These are phyloP conservation scores for Tulasnella calospora DNA, from an alignment of 768 basidiomycete species.

Conservation along the genomic window DNA sequence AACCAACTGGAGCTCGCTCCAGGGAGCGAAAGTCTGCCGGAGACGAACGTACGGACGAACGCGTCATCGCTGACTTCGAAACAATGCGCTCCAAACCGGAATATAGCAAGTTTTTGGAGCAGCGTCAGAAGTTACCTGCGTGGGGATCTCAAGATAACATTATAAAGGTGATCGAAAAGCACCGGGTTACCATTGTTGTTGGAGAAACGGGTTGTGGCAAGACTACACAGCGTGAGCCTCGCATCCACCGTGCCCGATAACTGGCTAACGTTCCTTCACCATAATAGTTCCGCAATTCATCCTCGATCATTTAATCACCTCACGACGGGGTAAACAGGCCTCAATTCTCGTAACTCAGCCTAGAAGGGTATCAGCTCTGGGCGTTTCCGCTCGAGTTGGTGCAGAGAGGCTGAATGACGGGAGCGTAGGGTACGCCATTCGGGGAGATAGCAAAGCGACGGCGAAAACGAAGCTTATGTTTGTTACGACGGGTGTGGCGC, in stretches of 20 bases:
- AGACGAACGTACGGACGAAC: constrained; percentile 47
- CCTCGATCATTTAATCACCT: constrained; percentile 70
- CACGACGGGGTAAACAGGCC: constrained; percentile 55
- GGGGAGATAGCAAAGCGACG: constrained; percentile 72
- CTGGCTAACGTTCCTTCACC: not conserved
- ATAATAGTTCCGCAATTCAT: constrained; percentile 78
- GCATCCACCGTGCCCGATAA: not conserved
- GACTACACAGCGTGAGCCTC: constrained; percentile 67
- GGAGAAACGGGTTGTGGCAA: constrained; percentile 94
- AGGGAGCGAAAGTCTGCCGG: constrained; percentile 30
- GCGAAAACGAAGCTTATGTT: constrained; percentile 73
- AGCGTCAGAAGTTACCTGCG: constrained; percentile 66
- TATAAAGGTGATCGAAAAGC: constrained; percentile 50
- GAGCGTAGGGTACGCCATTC: constrained; percentile 81
- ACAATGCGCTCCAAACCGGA: constrained; percentile 42
- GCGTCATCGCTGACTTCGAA: constrained; percentile 54
- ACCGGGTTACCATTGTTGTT: constrained; percentile 73
- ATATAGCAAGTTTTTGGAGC: constrained; percentile 43
- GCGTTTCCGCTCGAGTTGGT: constrained; percentile 82
- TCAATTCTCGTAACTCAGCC: constrained; percentile 88
- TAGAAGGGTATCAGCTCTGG: constrained; percentile 80
- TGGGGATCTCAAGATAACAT: constrained; percentile 64
- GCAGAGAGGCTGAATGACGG: constrained; percentile 71
- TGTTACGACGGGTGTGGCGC: constrained; percentile 90
- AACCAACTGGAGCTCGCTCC: constrained; percentile 30